Evolutionary conservation across 1,284 basidiomycete genomes (phyloP), one percentile per base, ranked within the genome.

Genomic region (Chondrostereum purpureum): DNA sequence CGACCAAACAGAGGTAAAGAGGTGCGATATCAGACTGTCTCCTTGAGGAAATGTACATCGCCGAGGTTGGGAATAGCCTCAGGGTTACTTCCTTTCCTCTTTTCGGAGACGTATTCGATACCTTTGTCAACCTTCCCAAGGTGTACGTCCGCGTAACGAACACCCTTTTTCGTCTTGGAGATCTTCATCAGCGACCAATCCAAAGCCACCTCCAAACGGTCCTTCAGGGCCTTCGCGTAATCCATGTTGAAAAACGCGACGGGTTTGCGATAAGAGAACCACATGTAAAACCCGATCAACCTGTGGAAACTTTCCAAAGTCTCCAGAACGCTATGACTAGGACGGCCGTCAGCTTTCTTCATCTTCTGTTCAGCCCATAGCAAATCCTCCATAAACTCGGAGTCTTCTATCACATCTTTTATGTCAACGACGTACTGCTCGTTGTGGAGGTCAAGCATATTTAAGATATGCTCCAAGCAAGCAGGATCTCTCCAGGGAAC

Each of bases 221-320:
- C 59, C 62, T 92, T 92, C 44, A 87, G 57, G 36, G 60, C 62
- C 3, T 65, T 57, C 1, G 80, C 83, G 34, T 72, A 64, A 8
- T 67, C 61, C 22, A 73, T 66, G 24, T 87, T 75, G 13, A 77
- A 68, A 61, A 90, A 98, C 10, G 80, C 74, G 39, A 92, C 70
- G 1, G 81, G 76, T 41, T 83, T 75, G n/a, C 94, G 80, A 63
- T 81, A 85, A 17, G 75, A 74, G 47, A 96, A 73, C 95, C 95
- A 99, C 44, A 92, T 70, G 63, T 98, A 98, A 14, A 88, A 55
- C 13, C 88, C 81, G 19, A 94, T 60, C n/a, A 80, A 67, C 55
- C 88, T 86, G 65, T 98, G 94, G 45, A 93, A 65, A 2, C 75
- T 73, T 64, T 98, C 95, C 27, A 98, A 69, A 13, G 33, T 47